phyloP scores from a whole-genome alignment of 768 basidiomycete genomes.

The Hypholoma sublateritium region DNA sequence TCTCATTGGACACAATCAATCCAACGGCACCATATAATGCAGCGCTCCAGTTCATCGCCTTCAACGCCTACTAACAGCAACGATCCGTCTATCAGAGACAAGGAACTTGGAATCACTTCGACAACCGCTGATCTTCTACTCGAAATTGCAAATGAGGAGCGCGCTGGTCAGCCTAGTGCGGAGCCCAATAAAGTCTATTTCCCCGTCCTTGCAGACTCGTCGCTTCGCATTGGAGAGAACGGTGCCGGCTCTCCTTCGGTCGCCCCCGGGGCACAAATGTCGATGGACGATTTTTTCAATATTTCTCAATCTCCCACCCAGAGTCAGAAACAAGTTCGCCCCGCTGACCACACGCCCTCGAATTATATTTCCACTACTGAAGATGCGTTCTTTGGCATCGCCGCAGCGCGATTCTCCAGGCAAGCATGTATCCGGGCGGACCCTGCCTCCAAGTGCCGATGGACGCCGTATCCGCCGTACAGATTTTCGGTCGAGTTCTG shows the following conservation, averaged over 20 bases:
- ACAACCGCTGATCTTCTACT: constrained; percentile 52
- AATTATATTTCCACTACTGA: constrained; percentile 35
- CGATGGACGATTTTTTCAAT: constrained; percentile 74
- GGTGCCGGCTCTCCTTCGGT: constrained; percentile 44
- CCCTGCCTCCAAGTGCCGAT: constrained; percentile 45
- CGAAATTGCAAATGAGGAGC: constrained; percentile 18
- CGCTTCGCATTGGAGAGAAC: constrained; percentile 73
- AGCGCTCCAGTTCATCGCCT: constrained; percentile 31
- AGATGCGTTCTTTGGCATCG: constrained; percentile 65
- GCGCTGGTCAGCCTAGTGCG: constrained; percentile 5
- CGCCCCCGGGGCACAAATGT: constrained; percentile 30
- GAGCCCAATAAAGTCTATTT: constrained; percentile 47
- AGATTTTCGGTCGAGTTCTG: constrained; percentile 91
- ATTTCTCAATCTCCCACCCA: constrained; percentile 29
- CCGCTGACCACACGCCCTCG: constrained; percentile 10
- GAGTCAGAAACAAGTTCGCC: neutral
- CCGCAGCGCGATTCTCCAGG: constrained; percentile 41
- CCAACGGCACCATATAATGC: constrained; percentile 59
- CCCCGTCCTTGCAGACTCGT: constrained; percentile 67
- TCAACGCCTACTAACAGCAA: constrained; percentile 29
- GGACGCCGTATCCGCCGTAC: constrained; percentile 77
- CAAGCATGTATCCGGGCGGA: constrained; percentile 42
- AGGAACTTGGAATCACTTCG: constrained; percentile 67
- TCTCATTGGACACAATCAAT: constrained; percentile 80
- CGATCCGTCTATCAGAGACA: constrained; percentile 41